Evolutionary conservation across 2,329 filamentous ascomycete species (phyloP), one percentile per base, ranked within the genome.

Genomic region (Hypoxylon sp.): DNA sequence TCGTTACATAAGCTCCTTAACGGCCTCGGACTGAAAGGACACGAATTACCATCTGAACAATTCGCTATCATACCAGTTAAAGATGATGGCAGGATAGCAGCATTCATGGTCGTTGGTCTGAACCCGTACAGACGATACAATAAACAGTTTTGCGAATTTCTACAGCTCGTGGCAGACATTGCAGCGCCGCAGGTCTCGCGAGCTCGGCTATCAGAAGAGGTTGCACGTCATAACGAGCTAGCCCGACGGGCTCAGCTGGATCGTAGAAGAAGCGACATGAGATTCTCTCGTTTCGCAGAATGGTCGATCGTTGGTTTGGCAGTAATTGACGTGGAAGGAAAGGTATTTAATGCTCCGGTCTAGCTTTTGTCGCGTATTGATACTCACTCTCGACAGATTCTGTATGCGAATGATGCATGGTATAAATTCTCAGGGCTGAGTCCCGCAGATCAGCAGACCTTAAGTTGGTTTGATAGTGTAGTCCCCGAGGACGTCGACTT

Each of bases 391-490:
- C 5, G n/a, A 9, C 44, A 75, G 74, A 64, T 76, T 4, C 47
- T 73, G 13, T 76, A 75, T 39, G 75, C 73, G 13, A 76, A 76
- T 26, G 74, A 76, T n/a, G 70, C 70, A 1, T 76, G 74, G 72
- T 72, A 75, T 17, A 70, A 63, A 24, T 73, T 76, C 31, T 68
- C 70, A 0, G 74, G 75, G 0, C 33, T 75, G 3, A 60, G 62
- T 5, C 71, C 71, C 2, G 68, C 67, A 3, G 67, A 65, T 2
- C 66, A 66, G 8, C 6, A 65, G 6, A 52, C 66, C 29, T 19
- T 70, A n/a, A 67, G 63, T 14, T 75, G 69, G 72, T 44, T 72
- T 5, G 70, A 73, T 19, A 73, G 61, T 24, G 70, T 75, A 3
- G 52, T 71, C 3, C 58, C 68, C 0, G 75, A 75, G 52, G 75